These are phyloP conservation scores for Breynia disticha DNA, from an alignment of 441 rosid species.

Conservation along the genomic window DNA sequence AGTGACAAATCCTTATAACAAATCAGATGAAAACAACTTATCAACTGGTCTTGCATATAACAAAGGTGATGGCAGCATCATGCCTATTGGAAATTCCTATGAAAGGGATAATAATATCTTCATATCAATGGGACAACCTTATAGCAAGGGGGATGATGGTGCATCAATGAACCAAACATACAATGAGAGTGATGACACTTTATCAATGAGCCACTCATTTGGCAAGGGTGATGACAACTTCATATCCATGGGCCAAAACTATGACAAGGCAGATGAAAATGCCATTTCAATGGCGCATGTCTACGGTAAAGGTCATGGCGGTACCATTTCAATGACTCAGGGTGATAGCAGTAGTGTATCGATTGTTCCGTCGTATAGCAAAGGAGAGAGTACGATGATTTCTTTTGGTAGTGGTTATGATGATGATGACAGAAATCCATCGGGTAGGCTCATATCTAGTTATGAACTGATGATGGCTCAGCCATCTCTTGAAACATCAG, in stretches of 20 bases:
- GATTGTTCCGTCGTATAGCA: conserved; percentile 25
- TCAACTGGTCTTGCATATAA: conserved; percentile 34
- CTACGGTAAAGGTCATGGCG: conserved; percentile 30
- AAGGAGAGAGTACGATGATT: conserved; percentile 46
- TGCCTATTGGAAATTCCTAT: conserved; percentile 27
- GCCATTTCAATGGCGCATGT: conserved; percentile 34
- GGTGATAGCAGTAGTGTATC: conserved; percentile 24
- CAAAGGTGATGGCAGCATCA: conserved; percentile 30
- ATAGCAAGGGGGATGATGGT: conserved; percentile 33
- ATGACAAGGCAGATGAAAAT: conserved; percentile 33
- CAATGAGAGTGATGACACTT: conserved; percentile 23
- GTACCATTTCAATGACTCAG: conserved; percentile 25
- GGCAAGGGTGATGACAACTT: conserved; percentile 27
- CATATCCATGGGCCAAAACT: conserved; percentile 42
- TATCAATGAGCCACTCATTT: conserved; percentile 21
- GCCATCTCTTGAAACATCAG: conserved; percentile 24
- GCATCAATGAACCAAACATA: conserved; percentile 29
- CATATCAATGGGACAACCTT: conserved; percentile 47
- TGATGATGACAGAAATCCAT: conserved; percentile 40
- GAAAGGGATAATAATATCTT: conserved; percentile 31
- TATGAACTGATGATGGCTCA: conserved; percentile 45
- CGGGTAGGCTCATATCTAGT: conserved; percentile 32
- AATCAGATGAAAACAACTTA: conserved; percentile 30
- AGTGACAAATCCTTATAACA: conserved; percentile 25
- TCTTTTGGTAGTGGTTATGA: conserved; percentile 57